phyloP scores from a whole-genome alignment of 2,329 filamentous ascomycete genomes.

The Xylaria sp. region DNA sequence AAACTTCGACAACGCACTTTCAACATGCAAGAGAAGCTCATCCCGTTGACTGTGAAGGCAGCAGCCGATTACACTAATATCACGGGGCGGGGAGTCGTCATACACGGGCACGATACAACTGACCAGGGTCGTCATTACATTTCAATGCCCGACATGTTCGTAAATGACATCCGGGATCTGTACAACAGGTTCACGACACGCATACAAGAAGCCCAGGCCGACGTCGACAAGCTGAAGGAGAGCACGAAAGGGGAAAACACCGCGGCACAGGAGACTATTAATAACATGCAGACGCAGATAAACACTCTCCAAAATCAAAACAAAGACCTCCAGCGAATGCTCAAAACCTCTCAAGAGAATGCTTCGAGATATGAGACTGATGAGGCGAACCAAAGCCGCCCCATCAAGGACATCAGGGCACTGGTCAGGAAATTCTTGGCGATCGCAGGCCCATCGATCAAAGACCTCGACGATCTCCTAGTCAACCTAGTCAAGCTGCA shows the following conservation, averaged over 20 bases:
- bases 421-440: background rate
- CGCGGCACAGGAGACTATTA: background rate
- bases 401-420: background rate
- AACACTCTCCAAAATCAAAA: background rate
- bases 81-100: background rate
- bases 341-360: background rate
- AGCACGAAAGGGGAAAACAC: background rate
- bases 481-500: background rate
- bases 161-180: background rate
- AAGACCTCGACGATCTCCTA: background rate
- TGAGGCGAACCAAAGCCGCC: background rate
- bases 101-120: background rate
- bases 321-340: background rate
- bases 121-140: background rate
- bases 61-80: background rate
- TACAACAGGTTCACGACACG: background rate
- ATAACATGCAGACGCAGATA: background rate
- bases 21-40: background rate
- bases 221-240: background rate
- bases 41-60: background rate
- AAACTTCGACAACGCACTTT: background rate
- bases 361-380: background rate
- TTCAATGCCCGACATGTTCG: background rate
- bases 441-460: background rate
- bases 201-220: background rate